Percentiles rank a stretch among this genome's conserved stretches.
Conservation (phyloP, 78 protist genomes). For the Dictyostelium citrinum region DNA sequence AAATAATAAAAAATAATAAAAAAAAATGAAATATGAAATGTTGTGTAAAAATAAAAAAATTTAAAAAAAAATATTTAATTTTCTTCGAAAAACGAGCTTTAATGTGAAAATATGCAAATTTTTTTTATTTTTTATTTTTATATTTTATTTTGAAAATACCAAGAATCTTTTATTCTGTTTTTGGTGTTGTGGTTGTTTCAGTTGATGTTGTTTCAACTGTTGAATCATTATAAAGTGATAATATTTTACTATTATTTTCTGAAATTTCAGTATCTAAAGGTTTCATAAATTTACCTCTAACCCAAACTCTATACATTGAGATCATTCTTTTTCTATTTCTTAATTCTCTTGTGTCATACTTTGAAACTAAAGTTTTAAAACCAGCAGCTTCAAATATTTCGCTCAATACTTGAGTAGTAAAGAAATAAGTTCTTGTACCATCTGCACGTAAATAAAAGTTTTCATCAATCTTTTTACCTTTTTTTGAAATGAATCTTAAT, state of each 20-base stretch:
- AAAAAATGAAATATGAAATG: not conserved
- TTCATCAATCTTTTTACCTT: constrained; percentile 74
- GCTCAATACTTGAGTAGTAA: constrained; percentile 31
- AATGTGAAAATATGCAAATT: not conserved
- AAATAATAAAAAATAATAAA: not conserved
- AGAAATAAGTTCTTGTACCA: constrained; percentile 81
- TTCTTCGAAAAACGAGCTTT: not conserved
- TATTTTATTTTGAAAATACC: not conserved
- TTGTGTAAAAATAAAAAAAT: not conserved
- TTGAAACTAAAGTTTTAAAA: constrained; percentile 17
- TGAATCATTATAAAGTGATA: not conserved
- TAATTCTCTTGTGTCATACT: constrained; percentile 76
- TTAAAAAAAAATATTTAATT: not conserved
- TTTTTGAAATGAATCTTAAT: constrained; percentile 62
- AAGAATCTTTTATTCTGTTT: not conserved
- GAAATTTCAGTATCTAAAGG: constrained; percentile 17
- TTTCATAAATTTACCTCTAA: constrained; percentile 78
- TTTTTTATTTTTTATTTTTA: not conserved
- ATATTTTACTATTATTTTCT: not conserved
- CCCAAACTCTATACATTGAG: constrained; percentile 88
- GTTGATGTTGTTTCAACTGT: not conserved
- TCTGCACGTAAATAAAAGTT: constrained; percentile 81
- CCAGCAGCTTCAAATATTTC: constrained; percentile 50
- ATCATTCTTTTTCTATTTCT: constrained; percentile 80
- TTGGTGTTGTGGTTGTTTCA: not conserved